Evolutionary conservation across 2,329 filamentous ascomycete species (phyloP), one percentile per base, ranked within the genome.

Genomic region (Trichoderma sp.): DNA sequence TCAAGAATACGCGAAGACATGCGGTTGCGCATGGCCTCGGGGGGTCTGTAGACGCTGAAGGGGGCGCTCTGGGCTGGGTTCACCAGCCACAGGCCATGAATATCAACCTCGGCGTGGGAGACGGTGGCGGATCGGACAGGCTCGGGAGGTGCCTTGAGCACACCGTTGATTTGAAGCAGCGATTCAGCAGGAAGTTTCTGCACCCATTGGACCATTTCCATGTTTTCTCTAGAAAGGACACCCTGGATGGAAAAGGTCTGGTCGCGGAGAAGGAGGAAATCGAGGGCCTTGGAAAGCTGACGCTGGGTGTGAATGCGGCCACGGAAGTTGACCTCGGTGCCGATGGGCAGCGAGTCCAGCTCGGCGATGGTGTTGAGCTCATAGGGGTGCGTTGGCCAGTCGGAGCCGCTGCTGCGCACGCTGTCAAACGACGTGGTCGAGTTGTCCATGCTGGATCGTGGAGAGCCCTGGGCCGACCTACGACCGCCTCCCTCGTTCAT

Each of bases 211-310:
- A 97, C 86, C 87, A 97, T 95, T 76, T 92, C 89, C 88, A 74
- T 90, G 84, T 77, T 83, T 73, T 79, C 80, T 75, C 79, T 80
- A 70, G 80, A 73, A 17, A 98, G 84, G 3, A 97, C 93, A 73
- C 93, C 94, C 81, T 98, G 95, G 66, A 97, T 89, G 28, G 94
- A 96, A 74, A 88, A 86, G 13, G 92, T 90, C 82, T 95, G 92
- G 81, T 97, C 93, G 70, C 95, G 91, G 78, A 97, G 92, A 72
- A 97, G 88, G 57, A 97, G 84, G 81, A 97, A 97, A 76, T 94
- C 93, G 39, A 97, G 85, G 75, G 92, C 91, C 76, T 93, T 88
- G 78, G 93, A 95, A 83, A 97, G 88, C 76, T 92, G 91, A 61
- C 95, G 90, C 72, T 96, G 86, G 71, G 94, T 93, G 74, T 82